Evolutionary conservation across 1,284 basidiomycete genomes (phyloP).

Genomic region (Cystobasidium sp.): DNA sequence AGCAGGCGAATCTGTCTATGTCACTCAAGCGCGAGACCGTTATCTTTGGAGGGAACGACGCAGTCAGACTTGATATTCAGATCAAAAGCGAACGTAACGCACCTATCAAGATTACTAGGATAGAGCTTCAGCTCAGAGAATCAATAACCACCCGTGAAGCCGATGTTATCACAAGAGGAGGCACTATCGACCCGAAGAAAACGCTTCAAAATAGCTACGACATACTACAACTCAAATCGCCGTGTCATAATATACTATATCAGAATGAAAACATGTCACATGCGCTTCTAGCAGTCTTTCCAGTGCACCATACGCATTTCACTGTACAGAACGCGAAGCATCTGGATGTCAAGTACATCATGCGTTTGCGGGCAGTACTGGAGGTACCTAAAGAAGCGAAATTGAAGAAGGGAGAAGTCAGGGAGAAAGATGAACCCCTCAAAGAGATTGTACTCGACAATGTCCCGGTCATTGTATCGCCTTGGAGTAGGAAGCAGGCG

Average conservation of each 20-base stretch:
- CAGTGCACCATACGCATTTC: conserved; percentile 20
- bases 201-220: conserved; percentile 20
- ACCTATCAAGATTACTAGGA: conserved; percentile 33
- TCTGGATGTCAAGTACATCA: conserved; percentile 36
- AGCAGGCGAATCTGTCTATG: conserved; percentile 22
- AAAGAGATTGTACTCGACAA: conserved; percentile 43
- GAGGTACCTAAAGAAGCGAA: conserved; percentile 41
- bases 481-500: conserved; percentile 36
- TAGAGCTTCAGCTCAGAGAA: conserved; percentile 29
- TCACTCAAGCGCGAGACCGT: conserved; percentile 32
- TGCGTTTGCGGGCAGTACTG: conserved; percentile 26
- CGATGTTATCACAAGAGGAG: not conserved
- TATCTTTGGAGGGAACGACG: conserved; percentile 32
- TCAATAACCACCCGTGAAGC: conserved; percentile 8
- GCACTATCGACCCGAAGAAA: conserved; percentile 25
- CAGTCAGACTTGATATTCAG: conserved; percentile 23
- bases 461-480: conserved; percentile 37
- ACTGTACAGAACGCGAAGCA: conserved; percentile 43
- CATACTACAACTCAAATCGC: conserved; percentile 19
- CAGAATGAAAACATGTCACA: conserved; percentile 26
- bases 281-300: conserved; percentile 17
- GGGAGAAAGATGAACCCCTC: conserved; percentile 28
- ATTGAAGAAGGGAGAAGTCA: conserved; percentile 22
- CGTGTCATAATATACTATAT: conserved; percentile 29
- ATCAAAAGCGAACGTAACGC: conserved; percentile 28